phyloP scores from a whole-genome alignment of 768 basidiomycete species.

The Leucocoprinus sp. region DNA sequence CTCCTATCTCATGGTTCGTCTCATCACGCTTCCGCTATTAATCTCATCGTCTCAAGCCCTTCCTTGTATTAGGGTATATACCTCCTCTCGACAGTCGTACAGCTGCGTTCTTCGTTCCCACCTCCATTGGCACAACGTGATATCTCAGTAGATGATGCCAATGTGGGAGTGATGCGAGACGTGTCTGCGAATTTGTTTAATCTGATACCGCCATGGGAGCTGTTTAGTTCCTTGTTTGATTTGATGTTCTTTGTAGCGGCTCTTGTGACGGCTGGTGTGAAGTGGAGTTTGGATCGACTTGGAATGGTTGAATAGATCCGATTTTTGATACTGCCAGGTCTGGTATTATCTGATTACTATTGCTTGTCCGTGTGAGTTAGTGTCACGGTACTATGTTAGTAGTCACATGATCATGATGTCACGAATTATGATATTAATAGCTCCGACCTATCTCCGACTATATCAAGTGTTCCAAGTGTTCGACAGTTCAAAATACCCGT shows the following conservation, averaged over 20 bases:
- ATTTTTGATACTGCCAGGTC: too few relatives aligned
- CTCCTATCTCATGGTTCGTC: constrained; percentile 73
- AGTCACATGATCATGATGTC: too few relatives aligned
- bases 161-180: not conserved
- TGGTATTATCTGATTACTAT: too few relatives aligned
- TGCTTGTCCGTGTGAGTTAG: too few relatives aligned
- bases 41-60: too few relatives aligned
- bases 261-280: constrained; percentile 32
- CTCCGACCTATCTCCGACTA: too few relatives aligned
- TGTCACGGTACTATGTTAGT: too few relatives aligned
- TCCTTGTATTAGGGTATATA: constrained; percentile 91
- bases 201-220: constrained; percentile 64
- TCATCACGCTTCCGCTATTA: constrained; percentile 3
- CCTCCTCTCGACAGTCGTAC: constrained; percentile 74
- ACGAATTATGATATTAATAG: too few relatives aligned
- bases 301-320: constrained; percentile 22
- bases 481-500: too few relatives aligned
- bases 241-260: constrained; percentile 60
- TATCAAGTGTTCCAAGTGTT: too few relatives aligned
- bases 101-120: constrained; percentile 76
- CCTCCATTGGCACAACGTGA: constrained; percentile 23
- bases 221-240: constrained; percentile 71
- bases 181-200: constrained; percentile 47
- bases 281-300: constrained; percentile 48
- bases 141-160: constrained; percentile 1